phyloP scores from a whole-genome alignment of 441 rosid genomes.

The Mallotus repandus region DNA sequence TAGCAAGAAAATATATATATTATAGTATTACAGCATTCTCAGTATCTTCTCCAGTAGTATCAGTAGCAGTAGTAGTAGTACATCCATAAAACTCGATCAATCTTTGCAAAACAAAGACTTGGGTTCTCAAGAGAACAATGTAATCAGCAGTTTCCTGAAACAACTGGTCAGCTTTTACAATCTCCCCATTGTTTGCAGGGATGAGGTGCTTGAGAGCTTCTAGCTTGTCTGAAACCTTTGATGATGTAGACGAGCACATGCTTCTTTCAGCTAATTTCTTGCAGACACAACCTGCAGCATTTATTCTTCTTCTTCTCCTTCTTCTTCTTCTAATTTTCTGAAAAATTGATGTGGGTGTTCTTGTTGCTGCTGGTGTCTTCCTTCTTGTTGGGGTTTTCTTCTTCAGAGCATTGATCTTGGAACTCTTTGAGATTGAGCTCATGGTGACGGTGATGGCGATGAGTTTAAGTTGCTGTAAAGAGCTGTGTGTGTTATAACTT shows the following conservation, averaged over 20 bases:
- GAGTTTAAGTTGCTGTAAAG: not conserved
- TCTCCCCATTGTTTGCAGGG: slow-evolving; percentile 29
- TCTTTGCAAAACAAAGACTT: slow-evolving; percentile 42
- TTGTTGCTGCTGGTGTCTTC: not conserved
- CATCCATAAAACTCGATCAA: slow-evolving; percentile 48
- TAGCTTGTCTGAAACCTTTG: slow-evolving; percentile 45
- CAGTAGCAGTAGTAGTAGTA: not conserved
- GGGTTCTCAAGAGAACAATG: slow-evolving; percentile 49
- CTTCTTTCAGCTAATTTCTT: slow-evolving; percentile 13
- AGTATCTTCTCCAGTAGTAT: not conserved
- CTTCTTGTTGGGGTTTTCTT: slow-evolving; percentile 15
- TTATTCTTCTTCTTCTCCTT: slow-evolving; percentile 18
- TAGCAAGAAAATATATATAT: not conserved
- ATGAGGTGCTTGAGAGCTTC: slow-evolving; percentile 51
- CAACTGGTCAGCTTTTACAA: slow-evolving; percentile 45
- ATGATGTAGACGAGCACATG: slow-evolving; percentile 4
- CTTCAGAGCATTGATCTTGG: slow-evolving; percentile 10
- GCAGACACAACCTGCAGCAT: slow-evolving; percentile 25
- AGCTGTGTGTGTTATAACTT: not conserved
- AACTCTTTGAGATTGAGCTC: slow-evolving; percentile 26
- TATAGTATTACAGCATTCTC: slow-evolving; percentile 18
- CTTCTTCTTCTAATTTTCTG: not conserved
- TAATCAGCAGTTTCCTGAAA: slow-evolving; percentile 60
- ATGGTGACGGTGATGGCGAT: not conserved
- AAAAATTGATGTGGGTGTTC: too few relatives aligned